Conservation (phyloP, 345 rosid genomes). For the Hypericum androsaemum region DNA sequence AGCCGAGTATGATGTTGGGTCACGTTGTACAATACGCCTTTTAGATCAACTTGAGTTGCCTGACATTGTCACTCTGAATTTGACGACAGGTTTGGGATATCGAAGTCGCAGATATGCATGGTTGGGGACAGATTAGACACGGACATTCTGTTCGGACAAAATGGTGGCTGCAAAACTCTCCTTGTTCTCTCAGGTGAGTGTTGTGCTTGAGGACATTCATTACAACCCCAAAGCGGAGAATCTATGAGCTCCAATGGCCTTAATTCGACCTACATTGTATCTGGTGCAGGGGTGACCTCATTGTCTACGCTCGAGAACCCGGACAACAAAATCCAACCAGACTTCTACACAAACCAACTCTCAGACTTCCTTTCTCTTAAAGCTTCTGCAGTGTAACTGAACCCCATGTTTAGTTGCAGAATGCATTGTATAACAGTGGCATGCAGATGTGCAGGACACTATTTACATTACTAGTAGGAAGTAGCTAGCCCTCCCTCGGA, state of each 20-base stretch:
- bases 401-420: too few relatives aligned
- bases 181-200: constrained; percentile 24
- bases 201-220: too few relatives aligned
- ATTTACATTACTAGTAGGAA: too few relatives aligned
- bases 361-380: constrained; percentile 34
- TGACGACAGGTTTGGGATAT: constrained; percentile 60
- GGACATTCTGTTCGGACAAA: constrained; percentile 26
- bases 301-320: constrained; percentile 20
- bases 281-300: constrained; percentile 18
- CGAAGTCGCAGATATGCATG: constrained; percentile 35
- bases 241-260: too few relatives aligned
- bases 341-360: constrained; percentile 23
- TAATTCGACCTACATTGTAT: too few relatives aligned
- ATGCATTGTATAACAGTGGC: too few relatives aligned
- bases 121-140: constrained; percentile 30
- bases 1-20: too few relatives aligned
- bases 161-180: constrained; percentile 28
- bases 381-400: constrained; percentile 53
- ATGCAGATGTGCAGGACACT: too few relatives aligned
- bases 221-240: background rate
- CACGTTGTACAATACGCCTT: too few relatives aligned
- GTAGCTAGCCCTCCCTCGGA: too few relatives aligned
- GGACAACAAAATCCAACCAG: constrained; percentile 21
- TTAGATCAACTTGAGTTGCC: too few relatives aligned
- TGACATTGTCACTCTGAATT: background rate